A percentile compares a stretch with the other conserved stretches of the same genome.
Evolutionary conservation across 495 filamentous ascomycete species (phyloP).

Genomic region (Immersiella caudata): DNA sequence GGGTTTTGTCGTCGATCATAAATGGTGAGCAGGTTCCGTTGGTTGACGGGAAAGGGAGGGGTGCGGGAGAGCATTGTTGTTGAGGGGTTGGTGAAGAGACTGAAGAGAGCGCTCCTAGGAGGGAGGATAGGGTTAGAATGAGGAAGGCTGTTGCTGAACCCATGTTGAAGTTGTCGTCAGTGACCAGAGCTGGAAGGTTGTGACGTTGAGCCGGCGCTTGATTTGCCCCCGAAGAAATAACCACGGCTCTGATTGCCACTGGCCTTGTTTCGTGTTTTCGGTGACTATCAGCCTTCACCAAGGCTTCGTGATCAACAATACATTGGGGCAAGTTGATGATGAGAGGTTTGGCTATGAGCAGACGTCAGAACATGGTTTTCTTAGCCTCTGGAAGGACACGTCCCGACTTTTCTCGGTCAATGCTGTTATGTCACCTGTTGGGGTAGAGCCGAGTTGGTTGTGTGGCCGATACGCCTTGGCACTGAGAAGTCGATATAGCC

Average conservation of each 20-base stretch:
- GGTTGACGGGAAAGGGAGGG: background rate
- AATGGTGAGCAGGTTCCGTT: background rate
- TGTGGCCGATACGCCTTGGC: background rate
- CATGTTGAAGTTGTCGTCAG: background rate
- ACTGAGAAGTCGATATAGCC: background rate
- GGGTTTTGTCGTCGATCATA: constrained; percentile 16
- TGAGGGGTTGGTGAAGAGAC: background rate
- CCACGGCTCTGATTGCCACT: no score
- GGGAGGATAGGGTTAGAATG: background rate
- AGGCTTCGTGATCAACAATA: background rate
- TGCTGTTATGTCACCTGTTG: background rate
- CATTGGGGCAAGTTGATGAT: background rate
- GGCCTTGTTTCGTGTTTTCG: no score
- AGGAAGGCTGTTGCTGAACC: background rate
- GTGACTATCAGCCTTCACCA: background rate
- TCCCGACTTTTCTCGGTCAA: background rate
- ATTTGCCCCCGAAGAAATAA: no score
- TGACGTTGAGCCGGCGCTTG: background rate
- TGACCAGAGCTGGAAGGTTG: background rate
- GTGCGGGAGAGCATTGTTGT: background rate
- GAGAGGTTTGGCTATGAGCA: background rate
- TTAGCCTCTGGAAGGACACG: background rate
- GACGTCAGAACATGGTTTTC: background rate
- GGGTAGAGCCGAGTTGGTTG: background rate
- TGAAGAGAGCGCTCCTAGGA: background rate